Percentiles rank a stretch among this genome's conserved stretches.
Evolutionary conservation across 257 asterid genomes (phyloP).

Genomic region (Capsicum baccatum): DNA sequence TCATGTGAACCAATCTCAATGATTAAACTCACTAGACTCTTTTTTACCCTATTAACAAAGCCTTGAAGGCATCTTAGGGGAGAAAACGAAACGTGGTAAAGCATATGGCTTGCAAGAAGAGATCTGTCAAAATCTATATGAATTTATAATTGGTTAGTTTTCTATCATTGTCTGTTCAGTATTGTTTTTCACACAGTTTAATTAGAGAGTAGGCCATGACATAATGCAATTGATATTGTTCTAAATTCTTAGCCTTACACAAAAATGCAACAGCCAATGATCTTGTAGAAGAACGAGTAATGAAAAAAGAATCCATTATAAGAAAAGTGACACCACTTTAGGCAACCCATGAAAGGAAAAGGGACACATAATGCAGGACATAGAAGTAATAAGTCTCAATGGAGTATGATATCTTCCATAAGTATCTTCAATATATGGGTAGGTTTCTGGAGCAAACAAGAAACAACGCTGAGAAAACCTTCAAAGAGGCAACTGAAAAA

Average conservation of each 20-base stretch:
- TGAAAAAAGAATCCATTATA: not conserved
- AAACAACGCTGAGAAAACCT: not conserved
- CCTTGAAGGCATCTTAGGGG: not conserved
- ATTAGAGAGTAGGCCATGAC: not conserved
- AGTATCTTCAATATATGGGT: not conserved
- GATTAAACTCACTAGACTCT: not conserved
- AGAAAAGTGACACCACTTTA: not conserved
- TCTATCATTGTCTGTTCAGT: not conserved
- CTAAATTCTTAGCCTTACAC: not conserved
- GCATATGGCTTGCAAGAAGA: not conserved
- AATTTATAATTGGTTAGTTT: not conserved
- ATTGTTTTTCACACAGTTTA: not conserved
- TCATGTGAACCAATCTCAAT: not conserved
- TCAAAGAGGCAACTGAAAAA: conserved; percentile 6
- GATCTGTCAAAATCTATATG: not conserved
- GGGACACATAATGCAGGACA: not conserved
- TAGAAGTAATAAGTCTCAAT: not conserved
- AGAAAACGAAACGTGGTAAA: not conserved
- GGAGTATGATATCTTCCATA: not conserved
- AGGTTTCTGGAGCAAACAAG: not conserved
- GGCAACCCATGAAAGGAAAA: not conserved
- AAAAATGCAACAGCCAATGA: not conserved
- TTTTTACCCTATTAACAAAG: not conserved
- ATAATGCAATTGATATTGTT: not conserved
- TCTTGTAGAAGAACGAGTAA: not conserved